Evolutionary conservation across 2,329 filamentous ascomycete genomes (phyloP).

Genomic region (Neonectria sp.): DNA sequence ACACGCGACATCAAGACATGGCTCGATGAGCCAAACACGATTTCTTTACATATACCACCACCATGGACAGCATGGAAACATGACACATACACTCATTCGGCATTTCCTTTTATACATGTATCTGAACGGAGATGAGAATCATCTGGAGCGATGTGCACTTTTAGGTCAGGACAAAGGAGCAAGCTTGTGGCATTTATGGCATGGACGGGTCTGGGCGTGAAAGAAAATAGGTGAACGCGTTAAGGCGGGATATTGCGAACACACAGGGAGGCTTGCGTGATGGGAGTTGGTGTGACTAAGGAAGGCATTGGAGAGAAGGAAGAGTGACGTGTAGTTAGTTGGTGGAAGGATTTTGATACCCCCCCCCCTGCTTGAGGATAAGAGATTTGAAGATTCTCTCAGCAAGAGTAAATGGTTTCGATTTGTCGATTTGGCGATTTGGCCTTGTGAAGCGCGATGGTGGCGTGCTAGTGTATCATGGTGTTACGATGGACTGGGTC

Average conservation of each 20-base stretch:
- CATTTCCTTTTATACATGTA: conserved; percentile 6
- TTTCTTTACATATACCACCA: conserved; percentile 14
- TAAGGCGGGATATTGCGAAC: not conserved
- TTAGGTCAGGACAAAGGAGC: conserved; percentile 1
- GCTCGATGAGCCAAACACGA: conserved; percentile 10
- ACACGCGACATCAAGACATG: conserved; percentile 3
- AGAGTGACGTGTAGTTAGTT: conserved; percentile 7
- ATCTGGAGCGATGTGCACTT: conserved; percentile 20
- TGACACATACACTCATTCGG: conserved; percentile 16
- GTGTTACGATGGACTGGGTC: not conserved
- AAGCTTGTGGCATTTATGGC: conserved; percentile 1
- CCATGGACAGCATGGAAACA: conserved; percentile 18
- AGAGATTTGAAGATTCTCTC: not conserved
- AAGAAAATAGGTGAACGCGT: conserved; percentile 17
- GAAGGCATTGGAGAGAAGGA: not conserved
- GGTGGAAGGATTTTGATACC: conserved; percentile 26
- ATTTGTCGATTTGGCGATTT: not conserved
- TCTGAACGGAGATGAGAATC: conserved; percentile 14
- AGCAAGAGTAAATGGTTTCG: not conserved
- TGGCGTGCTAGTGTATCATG: not conserved
- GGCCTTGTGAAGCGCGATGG: not conserved
- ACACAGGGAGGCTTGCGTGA: not conserved
- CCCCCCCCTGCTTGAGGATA: conserved; percentile 15
- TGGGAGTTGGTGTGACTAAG: not conserved
- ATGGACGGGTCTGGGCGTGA: conserved; percentile 18